Percentiles rank a stretch among this genome's conserved stretches.
Conservation (phyloP, 1,284 basidiomycete genomes). For the Meira nashicola region DNA sequence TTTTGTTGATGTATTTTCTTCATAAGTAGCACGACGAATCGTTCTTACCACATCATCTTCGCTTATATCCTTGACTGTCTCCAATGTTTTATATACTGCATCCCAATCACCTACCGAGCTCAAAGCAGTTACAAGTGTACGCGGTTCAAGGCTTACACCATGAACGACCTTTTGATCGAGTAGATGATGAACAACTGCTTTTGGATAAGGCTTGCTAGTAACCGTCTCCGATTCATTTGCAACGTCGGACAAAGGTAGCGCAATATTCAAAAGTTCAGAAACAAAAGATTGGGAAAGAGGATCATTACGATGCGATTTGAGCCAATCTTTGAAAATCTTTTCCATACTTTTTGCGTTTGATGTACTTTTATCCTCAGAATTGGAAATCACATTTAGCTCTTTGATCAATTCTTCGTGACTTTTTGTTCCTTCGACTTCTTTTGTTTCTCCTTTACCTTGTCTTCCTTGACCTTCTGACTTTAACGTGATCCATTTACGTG, state of each 20-base stretch:
- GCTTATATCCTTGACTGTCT: neutral
- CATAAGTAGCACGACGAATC: neutral
- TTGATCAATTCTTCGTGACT: neutral
- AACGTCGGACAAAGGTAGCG: neutral
- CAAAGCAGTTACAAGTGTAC: neutral
- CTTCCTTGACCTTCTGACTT: neutral
- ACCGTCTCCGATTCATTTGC: neutral
- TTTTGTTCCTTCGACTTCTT: neutral
- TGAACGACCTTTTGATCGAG: neutral
- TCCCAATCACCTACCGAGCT: neutral
- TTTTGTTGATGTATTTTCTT: neutral
- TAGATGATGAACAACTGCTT: neutral
- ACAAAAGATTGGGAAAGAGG: neutral
- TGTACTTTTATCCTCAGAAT: neutral
- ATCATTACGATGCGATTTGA: neutral
- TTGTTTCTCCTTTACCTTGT: neutral
- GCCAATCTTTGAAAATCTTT: neutral
- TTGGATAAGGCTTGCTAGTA: neutral
- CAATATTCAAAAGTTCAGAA: neutral
- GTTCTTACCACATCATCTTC: neutral
- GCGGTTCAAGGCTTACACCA: too few species aligned
- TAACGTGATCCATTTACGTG: neutral
- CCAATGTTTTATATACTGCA: neutral
- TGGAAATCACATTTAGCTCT: neutral
- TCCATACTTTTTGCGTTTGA: constrained; percentile 5